Percentiles rank a stretch among this genome's conserved stretches.
phyloP scores from a whole-genome alignment of 2,329 filamentous ascomycete genomes.

The Pseudopithomyces chartarum region DNA sequence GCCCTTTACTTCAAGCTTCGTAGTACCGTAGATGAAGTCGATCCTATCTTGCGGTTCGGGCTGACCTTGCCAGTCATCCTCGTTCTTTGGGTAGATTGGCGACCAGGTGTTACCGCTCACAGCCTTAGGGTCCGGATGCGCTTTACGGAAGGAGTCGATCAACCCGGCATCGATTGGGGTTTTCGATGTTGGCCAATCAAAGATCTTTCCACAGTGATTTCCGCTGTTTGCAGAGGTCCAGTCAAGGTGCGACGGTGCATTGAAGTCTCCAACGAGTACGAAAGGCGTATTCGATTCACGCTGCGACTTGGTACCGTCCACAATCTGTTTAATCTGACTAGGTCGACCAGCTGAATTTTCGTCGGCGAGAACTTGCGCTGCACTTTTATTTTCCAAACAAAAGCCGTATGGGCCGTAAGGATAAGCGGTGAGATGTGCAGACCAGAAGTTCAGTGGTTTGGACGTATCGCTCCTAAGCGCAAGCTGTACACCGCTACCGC shows the following conservation, averaged over 20 bases:
- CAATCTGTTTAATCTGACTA: conserved; percentile 2
- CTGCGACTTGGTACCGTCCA: conserved; percentile 8
- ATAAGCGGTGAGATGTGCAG: conserved; percentile 7
- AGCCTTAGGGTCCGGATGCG: neutral
- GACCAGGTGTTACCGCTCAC: conserved; percentile 11
- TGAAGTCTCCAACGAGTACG: conserved; percentile 15
- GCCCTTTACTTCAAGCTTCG: conserved; percentile 7
- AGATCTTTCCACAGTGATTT: conserved; percentile 8
- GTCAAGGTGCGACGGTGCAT: conserved; percentile 15
- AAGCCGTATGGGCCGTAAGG: conserved; percentile 13
- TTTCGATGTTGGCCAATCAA: conserved; percentile 11
- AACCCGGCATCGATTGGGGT: conserved; percentile 3
- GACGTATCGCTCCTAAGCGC: conserved; percentile 4
- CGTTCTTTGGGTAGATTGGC: conserved; percentile 7
- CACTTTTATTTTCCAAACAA: conserved; percentile 12
- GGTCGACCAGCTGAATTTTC: conserved; percentile 6
- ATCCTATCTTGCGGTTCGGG: conserved; percentile 14
- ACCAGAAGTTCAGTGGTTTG: conserved; percentile 15
- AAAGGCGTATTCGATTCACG: conserved; percentile 8
- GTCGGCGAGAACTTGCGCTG: neutral
- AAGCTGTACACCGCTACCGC: conserved; percentile 9
- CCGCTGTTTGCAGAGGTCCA: neutral
- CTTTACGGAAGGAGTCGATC: conserved; percentile 9
- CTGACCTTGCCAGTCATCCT: conserved; percentile 2
- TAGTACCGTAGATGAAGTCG: conserved; percentile 10